Evolutionary conservation across 2,329 filamentous ascomycete genomes (phyloP).

Genomic region (Trichothecium roseum): DNA sequence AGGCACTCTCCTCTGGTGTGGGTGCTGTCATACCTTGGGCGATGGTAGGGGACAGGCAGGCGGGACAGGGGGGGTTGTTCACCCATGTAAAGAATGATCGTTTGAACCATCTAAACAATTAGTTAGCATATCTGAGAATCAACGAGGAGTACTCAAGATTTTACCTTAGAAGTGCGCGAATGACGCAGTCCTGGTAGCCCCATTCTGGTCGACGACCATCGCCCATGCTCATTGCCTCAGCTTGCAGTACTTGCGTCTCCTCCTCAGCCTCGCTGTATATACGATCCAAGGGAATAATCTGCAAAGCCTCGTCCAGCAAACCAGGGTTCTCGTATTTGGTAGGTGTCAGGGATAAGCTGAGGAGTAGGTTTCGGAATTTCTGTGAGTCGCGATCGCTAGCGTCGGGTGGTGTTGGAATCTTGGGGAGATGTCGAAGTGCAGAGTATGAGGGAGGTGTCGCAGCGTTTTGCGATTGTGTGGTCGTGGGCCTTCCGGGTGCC

Average conservation of each 20-base stretch:
- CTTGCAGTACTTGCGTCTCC: slow-evolving; percentile 77
- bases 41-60: slow-evolving; percentile 74
- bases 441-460: slow-evolving; percentile 36
- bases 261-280: slow-evolving; percentile 94
- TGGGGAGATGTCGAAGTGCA: slow-evolving; percentile 38
- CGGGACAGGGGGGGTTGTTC: slow-evolving; percentile 81
- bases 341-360: slow-evolving; percentile 78
- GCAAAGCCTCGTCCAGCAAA: slow-evolving; percentile 81
- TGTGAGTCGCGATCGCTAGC: slow-evolving; percentile 53
- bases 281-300: slow-evolving; percentile 75
- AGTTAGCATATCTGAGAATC: slow-evolving; percentile 9
- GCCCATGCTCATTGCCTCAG: slow-evolving; percentile 79
- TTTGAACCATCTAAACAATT: slow-evolving; percentile 65
- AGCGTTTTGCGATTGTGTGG: slow-evolving; percentile 29
- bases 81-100: slow-evolving; percentile 92
- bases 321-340: slow-evolving; percentile 95
- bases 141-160: slow-evolving; percentile 16
- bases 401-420: slow-evolving; percentile 62
- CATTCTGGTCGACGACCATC: slow-evolving; percentile 73
- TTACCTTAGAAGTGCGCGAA: slow-evolving; percentile 74
- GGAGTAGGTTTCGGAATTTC: slow-evolving; percentile 71
- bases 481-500: slow-evolving; percentile 32
- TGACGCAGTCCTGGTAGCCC: slow-evolving; percentile 96
- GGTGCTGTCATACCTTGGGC: slow-evolving; percentile 75
- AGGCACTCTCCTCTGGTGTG: slow-evolving; percentile 79